A percentile compares a stretch with the other conserved stretches of the same genome.
phyloP scores from a whole-genome alignment of 2,329 filamentous ascomycete genomes.

The Botrytis pseudocinerea region DNA sequence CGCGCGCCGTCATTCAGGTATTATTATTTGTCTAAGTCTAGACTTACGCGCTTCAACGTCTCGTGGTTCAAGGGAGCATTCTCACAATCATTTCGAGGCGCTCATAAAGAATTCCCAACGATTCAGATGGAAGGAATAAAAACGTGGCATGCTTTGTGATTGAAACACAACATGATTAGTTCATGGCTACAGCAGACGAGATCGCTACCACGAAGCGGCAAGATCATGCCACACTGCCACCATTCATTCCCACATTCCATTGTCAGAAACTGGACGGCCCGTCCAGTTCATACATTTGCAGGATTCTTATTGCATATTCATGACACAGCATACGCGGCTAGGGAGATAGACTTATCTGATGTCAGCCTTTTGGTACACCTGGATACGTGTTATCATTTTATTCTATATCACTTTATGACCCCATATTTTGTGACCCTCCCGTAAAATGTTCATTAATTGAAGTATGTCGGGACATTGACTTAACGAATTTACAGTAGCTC shows the following conservation, averaged over 20 bases:
- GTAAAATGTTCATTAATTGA: not conserved
- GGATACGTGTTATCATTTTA: not conserved
- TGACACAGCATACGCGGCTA: conserved; percentile 12
- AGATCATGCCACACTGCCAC: conserved; percentile 25
- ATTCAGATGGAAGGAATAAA: conserved; percentile 12
- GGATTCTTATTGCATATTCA: conserved; percentile 17
- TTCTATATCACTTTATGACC: not conserved
- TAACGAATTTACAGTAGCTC: not conserved
- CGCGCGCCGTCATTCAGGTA: conserved; percentile 11
- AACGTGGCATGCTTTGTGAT: conserved; percentile 22
- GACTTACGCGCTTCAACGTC: conserved; percentile 2
- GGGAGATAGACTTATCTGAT: conserved; percentile 19
- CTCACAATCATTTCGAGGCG: not conserved
- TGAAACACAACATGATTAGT: conserved; percentile 20
- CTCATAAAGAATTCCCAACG: not conserved
- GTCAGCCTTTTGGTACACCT: conserved; percentile 3
- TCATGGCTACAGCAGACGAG: conserved; percentile 16
- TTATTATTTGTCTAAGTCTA: not conserved
- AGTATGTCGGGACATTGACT: not conserved
- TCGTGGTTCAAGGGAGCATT: not conserved
- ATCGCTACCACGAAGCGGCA: conserved; percentile 21
- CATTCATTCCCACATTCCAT: conserved; percentile 19
- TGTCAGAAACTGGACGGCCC: conserved; percentile 24
- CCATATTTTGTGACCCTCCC: not conserved
- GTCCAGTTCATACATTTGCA: conserved; percentile 21